phyloP scores from a whole-genome alignment of 2,329 filamentous ascomycete species.

The Botrytis aclada region DNA sequence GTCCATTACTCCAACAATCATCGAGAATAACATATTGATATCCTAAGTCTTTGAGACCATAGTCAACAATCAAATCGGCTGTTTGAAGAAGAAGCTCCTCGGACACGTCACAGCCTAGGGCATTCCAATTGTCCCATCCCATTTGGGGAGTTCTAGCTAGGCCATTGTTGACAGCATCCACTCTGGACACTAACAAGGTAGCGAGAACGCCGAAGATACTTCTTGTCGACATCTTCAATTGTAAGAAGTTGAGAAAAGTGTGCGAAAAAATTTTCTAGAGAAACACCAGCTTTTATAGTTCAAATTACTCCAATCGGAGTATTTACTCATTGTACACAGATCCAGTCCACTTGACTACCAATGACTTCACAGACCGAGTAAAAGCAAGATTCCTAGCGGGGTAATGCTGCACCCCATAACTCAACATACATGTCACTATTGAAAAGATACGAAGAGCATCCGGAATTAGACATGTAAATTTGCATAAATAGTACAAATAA shows the following conservation, averaged over 20 bases:
- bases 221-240: conserved; percentile 13
- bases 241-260: background rate
- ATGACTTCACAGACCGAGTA: conserved; percentile 11
- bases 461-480: background rate
- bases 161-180: conserved; percentile 41
- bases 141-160: conserved; percentile 43
- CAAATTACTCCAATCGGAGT: background rate
- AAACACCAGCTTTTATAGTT: background rate
- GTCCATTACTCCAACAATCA: conserved; percentile 51
- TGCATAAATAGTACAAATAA: background rate
- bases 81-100: conserved; percentile 48
- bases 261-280: background rate
- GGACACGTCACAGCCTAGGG: conserved; percentile 50
- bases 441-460: background rate
- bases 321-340: background rate
- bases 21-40: conserved; percentile 56
- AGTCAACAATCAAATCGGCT: conserved; percentile 47
- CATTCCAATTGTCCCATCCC: conserved; percentile 49
- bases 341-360: background rate
- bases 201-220: conserved; percentile 16
- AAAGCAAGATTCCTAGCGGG: conserved; percentile 10
- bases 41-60: conserved; percentile 51
- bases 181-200: conserved; percentile 23
- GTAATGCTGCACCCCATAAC: background rate
- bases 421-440: background rate